These are phyloP conservation scores for Zymoseptoria brevis DNA, from an alignment of 2,329 filamentous ascomycete genomes.

Conservation along the genomic window DNA sequence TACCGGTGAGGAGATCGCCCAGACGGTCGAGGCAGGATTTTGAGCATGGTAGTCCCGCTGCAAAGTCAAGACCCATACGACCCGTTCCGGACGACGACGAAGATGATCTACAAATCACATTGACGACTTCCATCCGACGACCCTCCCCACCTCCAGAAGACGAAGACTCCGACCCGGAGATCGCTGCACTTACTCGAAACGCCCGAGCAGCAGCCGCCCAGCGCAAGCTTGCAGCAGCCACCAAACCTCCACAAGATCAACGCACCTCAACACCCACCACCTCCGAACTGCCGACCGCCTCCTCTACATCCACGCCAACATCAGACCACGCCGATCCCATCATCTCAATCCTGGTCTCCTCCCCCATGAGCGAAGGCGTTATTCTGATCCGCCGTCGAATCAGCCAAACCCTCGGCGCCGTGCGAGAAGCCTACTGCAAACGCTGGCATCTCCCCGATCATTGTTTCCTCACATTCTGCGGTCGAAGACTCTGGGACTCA, in stretches of 20 bases:
- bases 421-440: slow-evolving; percentile 62
- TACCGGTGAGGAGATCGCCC: slow-evolving; percentile 9
- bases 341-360: slow-evolving; percentile 60
- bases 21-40: slow-evolving; percentile 7
- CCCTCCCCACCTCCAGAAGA: slow-evolving; percentile 9
- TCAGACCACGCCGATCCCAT: slow-evolving; percentile 26
- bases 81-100: slow-evolving; percentile 11
- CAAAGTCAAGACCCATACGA: slow-evolving; percentile 7
- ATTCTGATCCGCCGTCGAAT: slow-evolving; percentile 60
- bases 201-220: slow-evolving; percentile 31
- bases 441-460: slow-evolving; percentile 49
- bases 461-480: slow-evolving; percentile 70
- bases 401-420: slow-evolving; percentile 58
- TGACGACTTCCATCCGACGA: background rate
- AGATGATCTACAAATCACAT: slow-evolving; percentile 10
- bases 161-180: slow-evolving; percentile 35
- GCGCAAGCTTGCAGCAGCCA: slow-evolving; percentile 6
- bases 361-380: slow-evolving; percentile 51
- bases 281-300: background rate
- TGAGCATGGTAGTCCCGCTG: background rate
- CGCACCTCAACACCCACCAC: background rate
- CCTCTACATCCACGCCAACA: background rate
- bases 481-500: slow-evolving; percentile 63
- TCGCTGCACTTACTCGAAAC: slow-evolving; percentile 35
- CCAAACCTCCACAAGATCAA: background rate